A percentile compares a stretch with the other conserved stretches of the same genome.
These are phyloP conservation scores for Chamaenerion angustifolium DNA, from an alignment of 345 rosid species.

Conservation along the genomic window DNA sequence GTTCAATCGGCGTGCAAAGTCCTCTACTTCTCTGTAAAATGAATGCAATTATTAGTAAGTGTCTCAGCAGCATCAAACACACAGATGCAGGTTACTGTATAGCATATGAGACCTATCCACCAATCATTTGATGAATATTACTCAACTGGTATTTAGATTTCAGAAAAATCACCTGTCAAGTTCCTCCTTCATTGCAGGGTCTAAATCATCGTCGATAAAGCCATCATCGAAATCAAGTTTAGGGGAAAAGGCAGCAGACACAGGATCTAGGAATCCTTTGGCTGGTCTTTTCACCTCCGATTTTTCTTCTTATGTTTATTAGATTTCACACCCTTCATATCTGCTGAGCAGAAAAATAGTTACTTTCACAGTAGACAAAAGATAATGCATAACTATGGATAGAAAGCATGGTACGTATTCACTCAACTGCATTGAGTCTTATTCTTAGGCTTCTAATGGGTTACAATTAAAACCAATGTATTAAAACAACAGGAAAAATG, in stretches of 20 bases:
- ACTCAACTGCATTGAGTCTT: no score
- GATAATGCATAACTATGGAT: no score
- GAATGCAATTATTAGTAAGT: neutral
- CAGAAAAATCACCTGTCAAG: constrained; percentile 47
- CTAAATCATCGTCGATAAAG: constrained; percentile 64
- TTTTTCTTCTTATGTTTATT: constrained; percentile 59
- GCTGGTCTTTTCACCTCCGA: constrained; percentile 46
- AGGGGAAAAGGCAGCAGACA: constrained; percentile 24
- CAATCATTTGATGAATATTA: neutral
- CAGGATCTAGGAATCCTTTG: constrained; percentile 27
- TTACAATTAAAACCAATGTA: no score
- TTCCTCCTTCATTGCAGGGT: constrained; percentile 70
- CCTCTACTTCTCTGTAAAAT: neutral
- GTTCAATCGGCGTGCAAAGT: neutral
- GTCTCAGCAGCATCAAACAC: no score
- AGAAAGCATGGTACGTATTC: no score
- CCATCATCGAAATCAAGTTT: constrained; percentile 46
- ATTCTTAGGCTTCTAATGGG: no score
- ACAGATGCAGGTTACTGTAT: no score
- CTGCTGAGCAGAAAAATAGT: constrained; percentile 25
- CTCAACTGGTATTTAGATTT: neutral
- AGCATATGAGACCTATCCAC: neutral
- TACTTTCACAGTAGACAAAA: no score
- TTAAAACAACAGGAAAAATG: no score
- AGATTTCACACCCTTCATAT: constrained; percentile 41